phyloP scores from a whole-genome alignment of 495 filamentous ascomycete genomes.

The Xylaria telfairii region DNA sequence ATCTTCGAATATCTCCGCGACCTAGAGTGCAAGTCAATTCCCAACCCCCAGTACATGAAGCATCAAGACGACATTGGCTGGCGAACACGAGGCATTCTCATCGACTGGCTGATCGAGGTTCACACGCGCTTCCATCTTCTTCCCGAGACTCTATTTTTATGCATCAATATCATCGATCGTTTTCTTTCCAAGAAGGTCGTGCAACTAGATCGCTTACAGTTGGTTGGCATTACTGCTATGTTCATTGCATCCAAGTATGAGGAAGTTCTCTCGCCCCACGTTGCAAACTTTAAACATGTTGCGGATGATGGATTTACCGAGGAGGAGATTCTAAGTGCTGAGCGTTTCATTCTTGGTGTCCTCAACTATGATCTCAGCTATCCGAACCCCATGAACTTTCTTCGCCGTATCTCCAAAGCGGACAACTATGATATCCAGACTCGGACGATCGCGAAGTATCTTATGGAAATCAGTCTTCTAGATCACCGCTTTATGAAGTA shows the following conservation, averaged over 20 bases:
- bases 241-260: slow-evolving; percentile 99
- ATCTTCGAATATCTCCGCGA: slow-evolving; percentile 96
- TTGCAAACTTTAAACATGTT: slow-evolving; percentile 94
- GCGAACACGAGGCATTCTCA: slow-evolving; percentile 97
- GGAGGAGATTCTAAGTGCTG: slow-evolving; percentile 93
- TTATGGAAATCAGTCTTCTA: slow-evolving; percentile 96
- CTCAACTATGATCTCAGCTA: slow-evolving; percentile 98
- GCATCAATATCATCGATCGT: slow-evolving; percentile 97
- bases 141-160: slow-evolving; percentile 96
- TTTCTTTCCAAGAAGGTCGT: slow-evolving; percentile 95
- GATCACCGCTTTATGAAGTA: slow-evolving; percentile 91
- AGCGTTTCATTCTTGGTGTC: slow-evolving; percentile 86
- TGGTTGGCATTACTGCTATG: slow-evolving; percentile 98
- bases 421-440: slow-evolving; percentile 98
- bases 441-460: slow-evolving; percentile 93
- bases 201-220: slow-evolving; percentile 90
- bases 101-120: slow-evolving; percentile 98
- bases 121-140: slow-evolving; percentile 96
- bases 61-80: slow-evolving; percentile 94
- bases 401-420: slow-evolving; percentile 96
- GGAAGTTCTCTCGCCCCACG: slow-evolving; percentile 94
- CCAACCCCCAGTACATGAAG: slow-evolving; percentile 93
- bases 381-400: slow-evolving; percentile 99
- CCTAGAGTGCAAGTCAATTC: slow-evolving; percentile 80
- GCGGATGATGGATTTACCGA: slow-evolving; percentile 98